Percentiles rank a stretch among this genome's conserved stretches.
phyloP scores from a whole-genome alignment of 1,284 basidiomycete species.

The Sporisorium reilianum region DNA sequence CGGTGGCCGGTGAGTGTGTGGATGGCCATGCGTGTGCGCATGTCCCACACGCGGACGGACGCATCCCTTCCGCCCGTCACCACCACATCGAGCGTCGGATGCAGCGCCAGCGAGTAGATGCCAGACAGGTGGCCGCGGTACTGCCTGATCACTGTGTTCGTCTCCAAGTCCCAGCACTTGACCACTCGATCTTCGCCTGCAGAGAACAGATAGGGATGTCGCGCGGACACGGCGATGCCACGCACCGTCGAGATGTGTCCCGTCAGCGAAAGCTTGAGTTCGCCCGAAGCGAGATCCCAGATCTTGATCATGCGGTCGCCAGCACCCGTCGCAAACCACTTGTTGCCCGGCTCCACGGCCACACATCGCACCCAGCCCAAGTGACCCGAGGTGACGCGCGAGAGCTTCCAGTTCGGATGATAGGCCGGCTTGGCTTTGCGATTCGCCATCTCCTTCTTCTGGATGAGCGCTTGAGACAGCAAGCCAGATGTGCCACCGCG shows the following conservation, averaged over 20 bases:
- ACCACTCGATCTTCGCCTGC: conserved; percentile 99
- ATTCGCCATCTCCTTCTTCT: conserved; percentile 70
- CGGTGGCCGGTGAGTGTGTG: conserved; percentile 94
- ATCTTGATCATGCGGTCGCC: conserved; percentile 99
- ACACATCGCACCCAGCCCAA: conserved; percentile 97
- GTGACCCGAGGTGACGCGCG: conserved; percentile 96
- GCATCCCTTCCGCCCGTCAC: conserved; percentile 96
- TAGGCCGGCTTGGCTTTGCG: conserved; percentile 92
- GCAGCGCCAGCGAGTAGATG: conserved; percentile 82
- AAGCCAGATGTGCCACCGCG: conserved; percentile 44
- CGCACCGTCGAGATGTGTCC: conserved; percentile 98
- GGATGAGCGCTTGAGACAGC: conserved; percentile 62
- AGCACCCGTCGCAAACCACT: conserved; percentile 98
- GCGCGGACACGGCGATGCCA: conserved; percentile 87
- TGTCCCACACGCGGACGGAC: conserved; percentile 97
- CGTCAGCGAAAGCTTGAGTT: conserved; percentile 92
- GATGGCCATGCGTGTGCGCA: conserved; percentile 96
- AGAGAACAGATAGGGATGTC: conserved; percentile 97
- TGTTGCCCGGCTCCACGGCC: conserved; percentile 95
- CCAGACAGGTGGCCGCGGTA: conserved; percentile 98
- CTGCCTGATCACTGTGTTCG: conserved; percentile 97
- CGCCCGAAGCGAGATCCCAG: conserved; percentile 97
- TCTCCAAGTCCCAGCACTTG: conserved; percentile 99
- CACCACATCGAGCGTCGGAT: conserved; percentile 94
- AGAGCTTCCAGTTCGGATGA: conserved; percentile 93